Evolutionary conservation across 768 basidiomycete genomes (phyloP), one percentile per base, ranked within the genome.

Genomic region (Hemileccinum rubropunctum): DNA sequence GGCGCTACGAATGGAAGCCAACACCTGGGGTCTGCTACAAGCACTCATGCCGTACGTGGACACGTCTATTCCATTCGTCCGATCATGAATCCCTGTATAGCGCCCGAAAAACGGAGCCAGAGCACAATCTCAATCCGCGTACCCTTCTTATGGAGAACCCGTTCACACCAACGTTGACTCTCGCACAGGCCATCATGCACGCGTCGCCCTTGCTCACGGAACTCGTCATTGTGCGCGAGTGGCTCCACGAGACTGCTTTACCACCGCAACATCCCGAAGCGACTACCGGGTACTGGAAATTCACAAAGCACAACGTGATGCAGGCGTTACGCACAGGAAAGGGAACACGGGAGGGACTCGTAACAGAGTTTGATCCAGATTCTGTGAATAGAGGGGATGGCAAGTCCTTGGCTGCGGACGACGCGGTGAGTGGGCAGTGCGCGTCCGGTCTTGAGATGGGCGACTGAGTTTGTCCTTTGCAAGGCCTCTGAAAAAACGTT

Each of bases 401-500:
- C 0, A 73, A 73, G 42, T 73, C 72, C 21, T 71, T 92, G 21
- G 88, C 84, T 18, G 77, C 80, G 0, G 89, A 94, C 53, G 92
- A 95, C 65, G 80, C 84, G 38, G 91, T 91, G 65, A 60, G 84
- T 70, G 20, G 33, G 26, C 27, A 3, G 8, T 2, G 5, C 32
- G 18, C 8, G 3, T 37, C 26, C 26, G 28, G 15, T 26, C 8
- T 27, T 15, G n/a, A 2, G n/a, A 13, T 20, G 13, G 14, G 26
- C 5, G 17, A 20, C 45, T 42, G 30, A 49, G n/a, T 13, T 36
- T 52, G 35, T 36, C n/a, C 6, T 50, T 23, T 11, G 28, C 23
- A 61, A 93, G 89, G 84, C 80, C 45, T 91, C 87, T 60, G 92
- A 98, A 64, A 88, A 85, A 57, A 79, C 81, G 26, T 67, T 97